Evolutionary conservation across 2,329 filamentous ascomycete species (phyloP), one percentile per base, ranked within the genome.

Genomic region (Sarocladiaceae sp.): DNA sequence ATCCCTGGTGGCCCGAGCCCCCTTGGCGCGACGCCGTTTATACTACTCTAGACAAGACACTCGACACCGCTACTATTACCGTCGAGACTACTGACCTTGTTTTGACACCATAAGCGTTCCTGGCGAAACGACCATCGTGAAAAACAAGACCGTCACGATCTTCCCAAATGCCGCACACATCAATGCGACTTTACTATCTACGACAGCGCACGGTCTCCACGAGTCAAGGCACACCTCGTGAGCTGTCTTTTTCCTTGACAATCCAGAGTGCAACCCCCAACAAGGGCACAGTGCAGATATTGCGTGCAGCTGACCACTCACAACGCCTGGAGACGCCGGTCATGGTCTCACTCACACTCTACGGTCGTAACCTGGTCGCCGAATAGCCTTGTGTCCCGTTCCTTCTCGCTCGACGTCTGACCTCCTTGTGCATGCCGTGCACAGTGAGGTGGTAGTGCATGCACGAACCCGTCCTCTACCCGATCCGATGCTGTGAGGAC

Each of bases 191-290:
- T n/a, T 28, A 48, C 26, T 33, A 48, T 31, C 44, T 48, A 6
- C 4, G 44, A n/a, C 28, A 15, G 33, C 18, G 26, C 44, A 20
- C 28, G 17, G 26, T 28, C 12, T 26, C 44, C 44, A 28, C 28
- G 44, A 48, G 44, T 48, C 44, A 48, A 48, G 44, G 11, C 44
- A 48, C 44, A 33, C 44, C 44, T 48, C 44, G 44, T 48, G 44
- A 29, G 26, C 26, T 33, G 26, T 33, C 17, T 31, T 17, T 22
- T 17, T 17, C n/a, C 28, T 48, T 22, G 25, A 48, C 26, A 31
- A 17, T 29, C 6, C 33, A 11, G 33, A 48, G 26, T 20, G 28
- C 44, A 44, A 33, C 28, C 44, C 33, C 26, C 26, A 33, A 10
- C 6, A 17, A 25, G 20, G 37, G 44, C 44, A 48, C 17, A 48